Base-by-base conservation (phyloP, 306 rosid species). In the Glycine soja region DNA sequence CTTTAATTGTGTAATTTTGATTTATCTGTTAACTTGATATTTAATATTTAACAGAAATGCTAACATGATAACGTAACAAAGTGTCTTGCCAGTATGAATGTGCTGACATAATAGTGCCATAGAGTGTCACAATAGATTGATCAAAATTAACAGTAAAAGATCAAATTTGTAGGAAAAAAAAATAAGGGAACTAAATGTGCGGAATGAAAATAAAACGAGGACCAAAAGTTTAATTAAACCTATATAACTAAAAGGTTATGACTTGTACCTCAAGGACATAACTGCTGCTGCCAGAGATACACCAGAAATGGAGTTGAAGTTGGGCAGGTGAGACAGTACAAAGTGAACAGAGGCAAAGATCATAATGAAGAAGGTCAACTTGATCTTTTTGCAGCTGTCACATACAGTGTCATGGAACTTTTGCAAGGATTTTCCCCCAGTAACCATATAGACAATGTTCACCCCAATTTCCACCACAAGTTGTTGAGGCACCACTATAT, bases 401-500 rank as follows among this genome's bases (percentile, higher is more conserved):
- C 94, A 85, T 0, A 84, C 90, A 0, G 82, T 85, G 11, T 85
- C 19, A 32, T 90, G 91, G 57, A 93, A 81, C 63, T 91, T 93
- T 82, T 90, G 75, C 70, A 93, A 83, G 14, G 98, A 88, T 70
- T 74, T 84, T 0, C 98, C 98, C 13, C 97, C 93, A 0, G 92
- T 90, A 46, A 93, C 93, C 98, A 91, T 91, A 45, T 91, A 93
- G 0, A 93, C 86, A 46, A 91, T 88, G 85, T 90, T 77, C n/a
- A 89, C 92, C 5, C 93, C 92, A 53, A 91, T 67, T 84, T 87
- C 89, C 43, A 88, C 87, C 1, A 93, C 50, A 11, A 91, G 90
- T 58, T 93, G 97, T 54, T 90, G 97, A 40, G 98, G 98, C 19
- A 91, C 94, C 82, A 91, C 98, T 56, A 93, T 90, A 30, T 82